Conservation (phyloP, 2,329 filamentous ascomycete genomes). For the Metarhizium guizhouense region DNA sequence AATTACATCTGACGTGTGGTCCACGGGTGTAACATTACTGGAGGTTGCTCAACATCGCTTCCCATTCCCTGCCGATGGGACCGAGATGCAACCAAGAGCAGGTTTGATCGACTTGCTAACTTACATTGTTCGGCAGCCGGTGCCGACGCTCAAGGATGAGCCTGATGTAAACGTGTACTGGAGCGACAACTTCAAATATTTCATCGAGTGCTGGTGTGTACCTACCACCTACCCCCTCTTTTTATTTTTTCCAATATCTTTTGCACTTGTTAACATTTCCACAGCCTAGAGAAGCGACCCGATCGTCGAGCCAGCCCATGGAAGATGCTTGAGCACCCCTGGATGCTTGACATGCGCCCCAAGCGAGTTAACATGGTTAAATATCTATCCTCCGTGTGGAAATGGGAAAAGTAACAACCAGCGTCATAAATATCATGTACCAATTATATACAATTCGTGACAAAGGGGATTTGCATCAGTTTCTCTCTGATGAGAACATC, state of each 20-base stretch:
- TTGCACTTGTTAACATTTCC: background rate
- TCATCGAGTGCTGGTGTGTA: conserved; percentile 96
- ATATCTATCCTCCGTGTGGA: conserved; percentile 93
- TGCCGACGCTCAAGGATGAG: conserved; percentile 93
- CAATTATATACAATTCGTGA: background rate
- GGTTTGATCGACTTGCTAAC: conserved; percentile 92
- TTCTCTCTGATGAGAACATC: background rate
- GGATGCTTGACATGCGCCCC: conserved; percentile 92
- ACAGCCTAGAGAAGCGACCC: conserved; percentile 87
- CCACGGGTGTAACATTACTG: conserved; percentile 89
- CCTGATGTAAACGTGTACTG: conserved; percentile 81
- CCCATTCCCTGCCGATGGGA: conserved; percentile 94
- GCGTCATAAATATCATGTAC: background rate
- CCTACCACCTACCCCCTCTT: background rate
- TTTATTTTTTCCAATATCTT: conserved; percentile 10
- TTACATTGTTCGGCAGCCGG: conserved; percentile 92
- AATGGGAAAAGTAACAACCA: conserved; percentile 62
- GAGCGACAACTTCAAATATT: conserved; percentile 98
- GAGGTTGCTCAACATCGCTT: conserved; percentile 99
- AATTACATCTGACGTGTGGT: conserved; percentile 98
- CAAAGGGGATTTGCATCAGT: background rate
- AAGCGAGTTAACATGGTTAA: conserved; percentile 98
- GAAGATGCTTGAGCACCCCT: conserved; percentile 98
- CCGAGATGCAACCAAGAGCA: conserved; percentile 87
- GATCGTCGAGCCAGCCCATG: conserved; percentile 82